A percentile compares a stretch with the other conserved stretches of the same genome.
Evolutionary conservation across 208 protist species (phyloP).

Genomic region (Leishmania arabica): DNA sequence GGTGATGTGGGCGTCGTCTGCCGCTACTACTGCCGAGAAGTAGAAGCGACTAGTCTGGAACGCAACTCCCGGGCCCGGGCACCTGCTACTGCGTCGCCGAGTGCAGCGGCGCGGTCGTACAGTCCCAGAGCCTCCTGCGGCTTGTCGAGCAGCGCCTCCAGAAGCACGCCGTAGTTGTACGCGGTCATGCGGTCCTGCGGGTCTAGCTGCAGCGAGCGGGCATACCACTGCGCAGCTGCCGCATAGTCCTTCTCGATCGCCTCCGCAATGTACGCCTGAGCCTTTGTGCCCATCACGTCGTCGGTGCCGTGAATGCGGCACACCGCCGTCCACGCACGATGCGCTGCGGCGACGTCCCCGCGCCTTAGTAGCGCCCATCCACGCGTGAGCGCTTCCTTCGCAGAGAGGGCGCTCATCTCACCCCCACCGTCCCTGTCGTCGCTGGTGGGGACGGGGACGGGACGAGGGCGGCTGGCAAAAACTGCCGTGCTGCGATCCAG

Average conservation of each 20-base stretch:
- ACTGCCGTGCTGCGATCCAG: neutral
- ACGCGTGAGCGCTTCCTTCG: constrained; percentile 45
- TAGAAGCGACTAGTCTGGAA: neutral
- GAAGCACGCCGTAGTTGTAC: constrained; percentile 84
- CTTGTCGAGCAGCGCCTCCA: constrained; percentile 64
- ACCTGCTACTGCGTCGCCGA: constrained; percentile 56
- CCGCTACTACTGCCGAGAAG: neutral
- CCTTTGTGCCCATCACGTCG: constrained; percentile 58
- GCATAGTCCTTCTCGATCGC: constrained; percentile 76
- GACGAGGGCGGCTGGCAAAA: neutral
- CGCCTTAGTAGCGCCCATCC: constrained; percentile 65
- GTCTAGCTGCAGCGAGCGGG: constrained; percentile 50
- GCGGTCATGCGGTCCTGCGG: constrained; percentile 76
- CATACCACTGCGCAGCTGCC: constrained; percentile 61
- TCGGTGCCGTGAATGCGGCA: constrained; percentile 29
- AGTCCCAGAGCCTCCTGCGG: constrained; percentile 47
- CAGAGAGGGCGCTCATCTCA: constrained; percentile 5
- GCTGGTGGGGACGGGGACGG: neutral
- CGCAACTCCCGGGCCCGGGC: constrained; percentile 61
- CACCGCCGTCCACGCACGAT: constrained; percentile 52
- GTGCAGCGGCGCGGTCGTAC: constrained; percentile 55
- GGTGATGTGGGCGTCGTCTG: neutral
- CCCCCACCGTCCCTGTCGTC: constrained; percentile 12
- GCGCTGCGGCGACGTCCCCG: constrained; percentile 53
- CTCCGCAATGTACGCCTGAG: constrained; percentile 67